These are phyloP conservation scores for Termitomyces sp. DNA, from an alignment of 768 basidiomycete species.

Conservation along the genomic window DNA sequence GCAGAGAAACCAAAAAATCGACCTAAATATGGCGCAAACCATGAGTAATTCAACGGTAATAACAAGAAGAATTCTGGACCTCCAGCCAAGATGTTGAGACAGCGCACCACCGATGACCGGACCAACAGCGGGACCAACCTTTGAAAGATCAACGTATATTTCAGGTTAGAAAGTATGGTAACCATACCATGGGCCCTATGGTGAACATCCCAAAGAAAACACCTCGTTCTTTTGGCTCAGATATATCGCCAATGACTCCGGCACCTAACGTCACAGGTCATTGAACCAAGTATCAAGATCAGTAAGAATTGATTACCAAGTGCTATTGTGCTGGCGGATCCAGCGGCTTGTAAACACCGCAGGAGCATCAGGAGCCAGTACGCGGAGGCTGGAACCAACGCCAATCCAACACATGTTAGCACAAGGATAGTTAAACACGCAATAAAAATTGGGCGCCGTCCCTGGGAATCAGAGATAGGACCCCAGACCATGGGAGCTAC, in stretches of 20 bases:
- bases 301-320: conserved; percentile 42
- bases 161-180: neutral
- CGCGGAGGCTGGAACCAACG: conserved; percentile 45
- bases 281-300: neutral
- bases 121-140: conserved; percentile 60
- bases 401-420: conserved; percentile 61
- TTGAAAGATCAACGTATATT: conserved; percentile 10
- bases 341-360: conserved; percentile 77
- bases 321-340: conserved; percentile 77
- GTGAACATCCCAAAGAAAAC: conserved; percentile 68
- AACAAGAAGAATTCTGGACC: conserved; percentile 28
- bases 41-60: neutral
- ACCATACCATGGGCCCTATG: conserved; percentile 57
- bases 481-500: conserved; percentile 70
- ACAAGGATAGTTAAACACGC: conserved; percentile 62
- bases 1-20: conserved; percentile 63
- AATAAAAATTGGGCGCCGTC: conserved; percentile 62
- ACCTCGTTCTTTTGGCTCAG: conserved; percentile 69
- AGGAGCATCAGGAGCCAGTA: conserved; percentile 82
- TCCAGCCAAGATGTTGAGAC: conserved; percentile 60
- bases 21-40: conserved; percentile 25
- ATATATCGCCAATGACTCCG: conserved; percentile 78
- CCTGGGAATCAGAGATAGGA: conserved; percentile 61
- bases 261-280: conserved; percentile 39
- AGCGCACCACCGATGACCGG: conserved; percentile 61